Evolutionary conservation across 2,329 filamentous ascomycete genomes (phyloP).

Genomic region (Colletotrichum euphorbiae): DNA sequence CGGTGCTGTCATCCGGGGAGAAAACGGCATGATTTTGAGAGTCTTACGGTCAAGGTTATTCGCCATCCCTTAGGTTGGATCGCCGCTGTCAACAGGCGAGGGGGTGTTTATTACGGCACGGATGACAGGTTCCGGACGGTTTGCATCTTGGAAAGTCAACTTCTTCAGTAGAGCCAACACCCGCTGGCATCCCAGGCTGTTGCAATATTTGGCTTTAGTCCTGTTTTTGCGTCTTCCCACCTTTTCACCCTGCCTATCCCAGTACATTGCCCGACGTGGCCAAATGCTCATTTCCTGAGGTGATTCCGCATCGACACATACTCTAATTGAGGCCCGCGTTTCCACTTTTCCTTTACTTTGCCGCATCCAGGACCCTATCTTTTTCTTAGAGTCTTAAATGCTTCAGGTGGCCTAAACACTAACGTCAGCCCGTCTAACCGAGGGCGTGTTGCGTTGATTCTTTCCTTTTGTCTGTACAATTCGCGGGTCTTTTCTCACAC

Average conservation of each 20-base stretch:
- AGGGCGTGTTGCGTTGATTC: constrained; percentile 8
- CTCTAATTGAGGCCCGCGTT: constrained; percentile 27
- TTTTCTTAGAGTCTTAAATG: constrained; percentile 20
- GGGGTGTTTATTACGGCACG: constrained; percentile 14
- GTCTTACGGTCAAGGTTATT: constrained; percentile 10
- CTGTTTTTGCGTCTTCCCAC: constrained; percentile 9
- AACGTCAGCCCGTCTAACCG: constrained; percentile 3
- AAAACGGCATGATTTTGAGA: constrained; percentile 13
- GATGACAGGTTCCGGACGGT: constrained; percentile 7
- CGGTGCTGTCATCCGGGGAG: constrained; percentile 27
- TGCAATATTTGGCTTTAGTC: background rate
- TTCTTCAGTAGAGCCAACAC: background rate
- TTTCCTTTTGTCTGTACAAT: constrained; percentile 10
- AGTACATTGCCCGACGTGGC: background rate
- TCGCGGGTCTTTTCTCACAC: constrained; percentile 3
- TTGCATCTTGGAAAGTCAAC: background rate
- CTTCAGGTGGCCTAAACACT: constrained; percentile 36
- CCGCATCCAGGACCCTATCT: constrained; percentile 27
- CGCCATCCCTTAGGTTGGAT: constrained; percentile 18
- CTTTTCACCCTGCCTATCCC: background rate
- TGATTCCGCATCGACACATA: constrained; percentile 21
- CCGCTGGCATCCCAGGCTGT: constrained; percentile 5
- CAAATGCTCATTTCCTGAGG: constrained; percentile 33
- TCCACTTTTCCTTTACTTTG: constrained; percentile 31
- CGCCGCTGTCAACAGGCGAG: constrained; percentile 25